Conservation (phyloP, 1,284 basidiomycete genomes). For the Porodaedalea pini region DNA sequence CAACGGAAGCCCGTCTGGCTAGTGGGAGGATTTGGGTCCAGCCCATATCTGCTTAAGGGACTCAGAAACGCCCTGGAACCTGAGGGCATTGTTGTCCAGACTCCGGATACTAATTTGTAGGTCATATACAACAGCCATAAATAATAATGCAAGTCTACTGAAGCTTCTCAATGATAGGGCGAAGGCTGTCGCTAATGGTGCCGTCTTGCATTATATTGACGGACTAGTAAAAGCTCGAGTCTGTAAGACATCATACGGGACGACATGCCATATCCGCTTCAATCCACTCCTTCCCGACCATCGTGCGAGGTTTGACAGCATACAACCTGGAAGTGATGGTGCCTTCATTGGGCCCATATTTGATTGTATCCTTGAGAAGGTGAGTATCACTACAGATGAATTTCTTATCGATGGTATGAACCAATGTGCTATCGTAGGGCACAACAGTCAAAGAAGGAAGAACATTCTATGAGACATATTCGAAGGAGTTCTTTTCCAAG, state of each 20-base stretch:
- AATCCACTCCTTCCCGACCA: slow-evolving; percentile 48
- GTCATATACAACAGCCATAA: slow-evolving; percentile 17
- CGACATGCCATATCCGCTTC: slow-evolving; percentile 66
- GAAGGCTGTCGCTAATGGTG: slow-evolving; percentile 76
- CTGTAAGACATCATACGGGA: slow-evolving; percentile 46
- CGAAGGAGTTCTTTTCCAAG: too few relatives aligned
- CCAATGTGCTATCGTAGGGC: too few relatives aligned
- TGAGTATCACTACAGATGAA: too few relatives aligned
- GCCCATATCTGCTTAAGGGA: slow-evolving; percentile 73
- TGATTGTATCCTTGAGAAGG: not conserved
- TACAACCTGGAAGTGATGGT: not conserved
- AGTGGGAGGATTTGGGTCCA: slow-evolving; percentile 75
- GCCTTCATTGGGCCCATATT: not conserved
- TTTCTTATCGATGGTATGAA: too few relatives aligned
- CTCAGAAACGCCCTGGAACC: slow-evolving; percentile 59
- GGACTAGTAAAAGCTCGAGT: not conserved
- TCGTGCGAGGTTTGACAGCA: not conserved
- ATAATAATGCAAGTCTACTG: too few relatives aligned
- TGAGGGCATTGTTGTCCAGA: slow-evolving; percentile 54
- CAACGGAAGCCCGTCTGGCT: slow-evolving; percentile 64
- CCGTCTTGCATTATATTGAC: slow-evolving; percentile 75
- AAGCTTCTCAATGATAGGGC: slow-evolving; percentile 48
- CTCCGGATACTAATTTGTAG: slow-evolving; percentile 74
- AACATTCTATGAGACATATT: too few relatives aligned
- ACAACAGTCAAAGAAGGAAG: too few relatives aligned